Conservation (phyloP, 345 rosid species). For the Eucalyptus sideroxylon region DNA sequence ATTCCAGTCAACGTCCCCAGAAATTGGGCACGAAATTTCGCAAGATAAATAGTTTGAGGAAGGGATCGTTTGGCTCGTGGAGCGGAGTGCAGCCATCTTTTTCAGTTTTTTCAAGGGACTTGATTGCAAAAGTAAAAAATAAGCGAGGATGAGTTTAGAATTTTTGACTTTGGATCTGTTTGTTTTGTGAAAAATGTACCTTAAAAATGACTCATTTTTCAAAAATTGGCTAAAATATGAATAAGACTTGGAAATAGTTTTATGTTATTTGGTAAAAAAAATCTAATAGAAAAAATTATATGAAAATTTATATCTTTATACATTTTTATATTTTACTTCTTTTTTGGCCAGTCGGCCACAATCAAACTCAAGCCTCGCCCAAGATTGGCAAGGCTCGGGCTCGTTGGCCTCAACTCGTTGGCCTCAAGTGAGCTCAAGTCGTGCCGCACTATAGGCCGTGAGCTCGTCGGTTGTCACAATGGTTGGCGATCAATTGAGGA, state of each 20-base stretch:
- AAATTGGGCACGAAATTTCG: not conserved
- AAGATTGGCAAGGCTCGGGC: too few relatives aligned
- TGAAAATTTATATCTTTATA: too few relatives aligned
- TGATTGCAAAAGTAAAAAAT: not conserved
- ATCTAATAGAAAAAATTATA: too few relatives aligned
- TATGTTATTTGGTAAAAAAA: too few relatives aligned
- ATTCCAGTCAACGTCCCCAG: not conserved
- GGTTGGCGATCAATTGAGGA: fast-evolving
- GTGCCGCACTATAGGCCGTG: fast-evolving
- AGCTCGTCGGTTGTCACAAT: fast-evolving
- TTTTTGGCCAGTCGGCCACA: too few relatives aligned
- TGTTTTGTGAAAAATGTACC: too few relatives aligned
- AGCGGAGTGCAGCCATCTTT: not conserved
- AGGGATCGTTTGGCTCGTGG: not conserved
- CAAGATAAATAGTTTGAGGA: not conserved
- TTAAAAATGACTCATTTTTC: too few relatives aligned
- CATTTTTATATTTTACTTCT: too few relatives aligned
- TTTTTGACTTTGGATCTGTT: not conserved
- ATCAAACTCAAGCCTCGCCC: too few relatives aligned
- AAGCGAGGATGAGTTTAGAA: not conserved
- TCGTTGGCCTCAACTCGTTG: fast-evolving
- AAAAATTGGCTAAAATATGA: too few relatives aligned
- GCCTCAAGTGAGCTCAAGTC: too few relatives aligned
- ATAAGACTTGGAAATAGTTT: too few relatives aligned
- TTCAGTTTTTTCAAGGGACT: not conserved